Evolutionary conservation across 371 early-diverging fungal genomes (phyloP).

Genomic region (Choanephora cucurbitarum): DNA sequence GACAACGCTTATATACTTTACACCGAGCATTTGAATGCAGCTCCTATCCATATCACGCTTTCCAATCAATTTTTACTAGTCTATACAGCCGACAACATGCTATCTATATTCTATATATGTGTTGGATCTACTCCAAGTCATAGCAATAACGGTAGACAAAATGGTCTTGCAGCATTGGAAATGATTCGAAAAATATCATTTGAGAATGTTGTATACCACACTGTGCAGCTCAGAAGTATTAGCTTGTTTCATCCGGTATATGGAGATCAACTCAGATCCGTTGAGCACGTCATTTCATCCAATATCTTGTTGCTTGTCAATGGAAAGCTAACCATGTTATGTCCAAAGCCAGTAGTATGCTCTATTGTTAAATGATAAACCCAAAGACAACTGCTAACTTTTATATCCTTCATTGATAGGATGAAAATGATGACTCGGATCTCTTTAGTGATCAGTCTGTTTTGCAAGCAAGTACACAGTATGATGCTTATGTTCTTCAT

Average conservation of each 20-base stretch:
- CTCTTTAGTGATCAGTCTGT: conserved; percentile 1
- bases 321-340: conserved; percentile 50
- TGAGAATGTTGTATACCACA: conserved; percentile 62
- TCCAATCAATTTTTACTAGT: conserved; percentile 62
- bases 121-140: conserved; percentile 3
- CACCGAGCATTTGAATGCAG: conserved; percentile 45
- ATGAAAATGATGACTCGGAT: conserved; percentile 36
- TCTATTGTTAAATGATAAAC: too few relatives aligned
- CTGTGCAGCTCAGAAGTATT: conserved; percentile 56
- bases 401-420: conserved; percentile 9
- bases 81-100: conserved; percentile 71
- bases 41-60: conserved; percentile 59
- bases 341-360: conserved; percentile 35
- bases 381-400: too few relatives aligned
- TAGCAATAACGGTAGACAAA: background rate
- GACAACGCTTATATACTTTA: conserved; percentile 64
- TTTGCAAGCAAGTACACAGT: conserved; percentile 26
- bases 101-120: conserved; percentile 45
- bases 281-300: conserved; percentile 39
- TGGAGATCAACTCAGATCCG: conserved; percentile 42
- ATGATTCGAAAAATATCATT: conserved; percentile 67
- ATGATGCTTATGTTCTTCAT: conserved; percentile 60
- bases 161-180: conserved; percentile 37
- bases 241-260: conserved; percentile 47
- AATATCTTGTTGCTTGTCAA: conserved; percentile 54